Evolutionary conservation across 805 yeast species (phyloP), one percentile per base, ranked within the genome.

Genomic region (Candida gorgasii): DNA sequence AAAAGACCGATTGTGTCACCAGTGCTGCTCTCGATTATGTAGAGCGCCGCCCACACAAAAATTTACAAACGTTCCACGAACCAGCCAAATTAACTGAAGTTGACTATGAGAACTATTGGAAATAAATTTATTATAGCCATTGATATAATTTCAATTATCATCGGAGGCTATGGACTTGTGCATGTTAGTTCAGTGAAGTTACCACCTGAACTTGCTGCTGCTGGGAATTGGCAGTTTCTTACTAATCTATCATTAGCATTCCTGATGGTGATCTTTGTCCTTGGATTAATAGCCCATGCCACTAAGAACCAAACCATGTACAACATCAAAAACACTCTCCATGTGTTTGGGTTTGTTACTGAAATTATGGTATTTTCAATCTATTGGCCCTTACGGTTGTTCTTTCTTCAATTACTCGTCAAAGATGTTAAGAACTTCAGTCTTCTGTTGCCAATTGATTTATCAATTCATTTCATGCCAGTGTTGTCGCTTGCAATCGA

Each of bases 141-240:
- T 32, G 49, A 62, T 39, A 41, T 48, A 2, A 42, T 53, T 2
- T 63, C 70, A 6, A 31, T 64, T 7, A 46, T 46, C 3, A 50
- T 64, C 27, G 71, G 72, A 3, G 24, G 36, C 3, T 61, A 53
- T 36, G 74, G 72, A 9, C 40, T 61, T 42, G 24, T 48, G 49
- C 30, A 49, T 55, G 29, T 41, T 42, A 14, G 30, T 30, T 5
- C 28, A 62, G 6, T 57, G 3, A 29, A 54, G 11, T 61, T 85
- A 18, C 89, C 89, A 0, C 65, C 61, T 1, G 65, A 61, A 27
- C 59, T 84, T 19, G 65, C 54, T 1, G 59, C 63, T 16, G 92
- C 82, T 1, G 92, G 92, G 1, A 85, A 78, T 44, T 75, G 73
- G 62, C 92, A 86, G 55, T 86, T 86, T 56, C 66, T 85, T 39